These are phyloP conservation scores for Zizania palustris DNA, from an alignment of 202 grass and related monocot species.

Conservation along the genomic window DNA sequence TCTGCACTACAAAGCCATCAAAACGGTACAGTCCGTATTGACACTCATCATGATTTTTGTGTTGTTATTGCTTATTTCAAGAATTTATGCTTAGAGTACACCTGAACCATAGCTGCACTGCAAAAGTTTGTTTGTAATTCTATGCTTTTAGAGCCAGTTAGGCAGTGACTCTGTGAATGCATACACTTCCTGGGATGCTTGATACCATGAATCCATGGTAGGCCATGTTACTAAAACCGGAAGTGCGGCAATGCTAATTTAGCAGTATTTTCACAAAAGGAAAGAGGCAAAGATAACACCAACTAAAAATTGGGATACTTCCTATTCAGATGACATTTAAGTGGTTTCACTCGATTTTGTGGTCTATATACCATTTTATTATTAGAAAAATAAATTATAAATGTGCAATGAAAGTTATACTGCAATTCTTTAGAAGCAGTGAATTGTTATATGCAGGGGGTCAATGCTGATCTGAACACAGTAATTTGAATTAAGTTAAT, in stretches of 20 bases:
- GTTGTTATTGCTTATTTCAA: not conserved
- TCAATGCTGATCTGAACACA: too few species aligned
- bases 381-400: not conserved
- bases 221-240: slow-evolving; percentile 14
- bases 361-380: not conserved
- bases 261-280: slow-evolving; percentile 1
- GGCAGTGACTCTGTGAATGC: not conserved
- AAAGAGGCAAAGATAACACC: not conserved
- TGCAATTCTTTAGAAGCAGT: too few species aligned
- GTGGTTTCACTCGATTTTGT: not conserved
- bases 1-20: slow-evolving; percentile 46
- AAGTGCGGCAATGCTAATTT: not conserved
- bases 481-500: not conserved
- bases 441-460: too few species aligned
- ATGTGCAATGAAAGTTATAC: not conserved
- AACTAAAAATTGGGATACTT: not conserved
- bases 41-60: not conserved
- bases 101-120: not conserved
- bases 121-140: slow-evolving; percentile 18
- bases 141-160: not conserved
- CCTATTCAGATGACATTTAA: not conserved
- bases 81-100: slow-evolving; percentile 21
- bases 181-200: slow-evolving; percentile 3
- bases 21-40: slow-evolving; percentile 54
- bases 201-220: not conserved